Conservation (phyloP, 1,284 basidiomycete species). For the Ceraceosorus guamensis region DNA sequence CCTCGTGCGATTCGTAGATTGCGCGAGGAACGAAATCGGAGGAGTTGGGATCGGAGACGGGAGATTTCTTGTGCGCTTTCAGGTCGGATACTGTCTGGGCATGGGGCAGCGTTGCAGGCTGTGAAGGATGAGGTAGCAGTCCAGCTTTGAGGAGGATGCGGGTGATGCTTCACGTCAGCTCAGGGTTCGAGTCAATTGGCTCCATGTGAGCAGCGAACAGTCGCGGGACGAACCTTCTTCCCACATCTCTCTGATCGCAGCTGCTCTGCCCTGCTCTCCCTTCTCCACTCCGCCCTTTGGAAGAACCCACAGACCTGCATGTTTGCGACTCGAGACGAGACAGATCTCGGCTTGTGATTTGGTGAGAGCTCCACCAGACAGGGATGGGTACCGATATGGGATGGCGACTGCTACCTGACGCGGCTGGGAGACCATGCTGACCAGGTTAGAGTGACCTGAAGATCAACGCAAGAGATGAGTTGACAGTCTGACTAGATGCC, state of each 20-base stretch:
- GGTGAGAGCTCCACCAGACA: background rate
- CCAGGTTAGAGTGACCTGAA: too few species aligned
- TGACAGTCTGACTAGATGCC: too few species aligned
- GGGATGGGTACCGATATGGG: slow-evolving; percentile 8
- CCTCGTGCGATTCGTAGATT: slow-evolving; percentile 25
- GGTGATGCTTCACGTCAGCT: slow-evolving; percentile 5
- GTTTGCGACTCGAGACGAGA: slow-evolving; percentile 41
- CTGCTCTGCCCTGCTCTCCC: slow-evolving; percentile 24
- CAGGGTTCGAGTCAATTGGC: background rate
- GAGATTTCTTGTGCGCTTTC: slow-evolving; percentile 35
- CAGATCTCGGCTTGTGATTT: too few species aligned
- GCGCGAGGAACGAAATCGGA: slow-evolving; percentile 26
- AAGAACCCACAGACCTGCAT: slow-evolving; percentile 26
- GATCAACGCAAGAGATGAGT: too few species aligned
- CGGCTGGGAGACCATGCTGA: too few species aligned
- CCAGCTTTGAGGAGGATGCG: slow-evolving; percentile 1
- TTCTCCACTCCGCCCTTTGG: slow-evolving; percentile 44
- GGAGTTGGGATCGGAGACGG: slow-evolving; percentile 7
- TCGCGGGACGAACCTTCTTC: slow-evolving; percentile 31
- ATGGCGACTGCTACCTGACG: slow-evolving; percentile 30
- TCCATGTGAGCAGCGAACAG: background rate
- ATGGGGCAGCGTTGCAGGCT: too few species aligned
- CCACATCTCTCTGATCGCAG: slow-evolving; percentile 37
- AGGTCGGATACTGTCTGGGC: slow-evolving; percentile 19
- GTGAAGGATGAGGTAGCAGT: too few species aligned